Evolutionary conservation across 1,284 basidiomycete genomes (phyloP).

Genomic region (Trametes versicolor): DNA sequence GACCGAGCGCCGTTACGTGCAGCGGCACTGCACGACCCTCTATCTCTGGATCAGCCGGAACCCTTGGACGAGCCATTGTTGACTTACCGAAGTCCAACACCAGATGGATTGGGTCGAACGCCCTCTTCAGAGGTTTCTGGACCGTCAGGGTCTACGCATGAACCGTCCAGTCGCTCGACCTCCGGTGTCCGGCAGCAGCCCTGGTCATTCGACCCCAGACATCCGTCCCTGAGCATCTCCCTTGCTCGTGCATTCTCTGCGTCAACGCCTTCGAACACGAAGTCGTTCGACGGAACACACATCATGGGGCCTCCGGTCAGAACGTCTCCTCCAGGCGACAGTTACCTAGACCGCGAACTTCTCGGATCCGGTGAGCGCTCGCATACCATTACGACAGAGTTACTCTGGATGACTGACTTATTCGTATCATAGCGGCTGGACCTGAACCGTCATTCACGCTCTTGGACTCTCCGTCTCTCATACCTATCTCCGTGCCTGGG

Average conservation of each 20-base stretch:
- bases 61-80: not conserved
- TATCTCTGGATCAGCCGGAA: too few relatives aligned
- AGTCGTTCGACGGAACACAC: not conserved
- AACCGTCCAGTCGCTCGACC: not conserved
- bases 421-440: too few relatives aligned
- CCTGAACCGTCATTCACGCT: too few relatives aligned
- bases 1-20: not conserved
- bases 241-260: conserved; percentile 1
- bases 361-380: not conserved
- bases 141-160: not conserved
- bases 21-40: not conserved
- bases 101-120: not conserved
- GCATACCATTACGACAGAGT: not conserved
- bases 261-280: not conserved
- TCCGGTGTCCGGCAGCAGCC: not conserved
- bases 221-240: conserved; percentile 6
- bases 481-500: not conserved
- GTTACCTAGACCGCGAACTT: not conserved
- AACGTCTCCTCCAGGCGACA: not conserved
- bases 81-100: not conserved
- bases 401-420: too few relatives aligned
- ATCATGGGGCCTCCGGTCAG: not conserved
- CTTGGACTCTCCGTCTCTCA: not conserved
- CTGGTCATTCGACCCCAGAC: conserved; percentile 9
- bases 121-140: not conserved